Conservation (phyloP, 768 basidiomycete genomes). For the Tricholoma hemisulphureum region DNA sequence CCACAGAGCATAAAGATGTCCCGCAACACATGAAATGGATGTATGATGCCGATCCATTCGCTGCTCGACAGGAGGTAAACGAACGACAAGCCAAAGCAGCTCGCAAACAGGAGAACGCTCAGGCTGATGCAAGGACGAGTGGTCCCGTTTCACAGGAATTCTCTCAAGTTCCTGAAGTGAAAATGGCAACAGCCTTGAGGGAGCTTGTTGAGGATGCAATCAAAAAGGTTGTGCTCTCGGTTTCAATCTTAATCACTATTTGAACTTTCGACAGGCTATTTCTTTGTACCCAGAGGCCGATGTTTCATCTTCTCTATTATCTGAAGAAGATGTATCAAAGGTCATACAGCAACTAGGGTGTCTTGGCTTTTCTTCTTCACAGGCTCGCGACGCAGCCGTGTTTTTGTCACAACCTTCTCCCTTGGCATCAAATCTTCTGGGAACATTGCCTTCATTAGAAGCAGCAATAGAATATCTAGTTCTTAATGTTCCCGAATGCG, state of each 20-base stretch:
- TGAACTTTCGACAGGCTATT: slow-evolving; percentile 41
- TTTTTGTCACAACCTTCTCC: slow-evolving; percentile 58
- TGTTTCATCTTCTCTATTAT: slow-evolving; percentile 32
- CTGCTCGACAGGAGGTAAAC: slow-evolving; percentile 64
- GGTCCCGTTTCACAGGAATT: slow-evolving; percentile 36
- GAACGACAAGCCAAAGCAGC: slow-evolving; percentile 60
- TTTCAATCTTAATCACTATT: neutral
- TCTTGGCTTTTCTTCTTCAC: slow-evolving; percentile 65
- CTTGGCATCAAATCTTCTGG: slow-evolving; percentile 61
- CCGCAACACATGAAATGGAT: slow-evolving; percentile 80
- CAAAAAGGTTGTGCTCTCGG: slow-evolving; percentile 52
- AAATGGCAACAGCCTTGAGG: slow-evolving; percentile 74
- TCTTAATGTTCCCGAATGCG: slow-evolving; percentile 81
- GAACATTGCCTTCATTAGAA: slow-evolving; percentile 59
- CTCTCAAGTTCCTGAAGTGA: slow-evolving; percentile 66
- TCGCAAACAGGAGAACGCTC: slow-evolving; percentile 43
- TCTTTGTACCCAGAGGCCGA: slow-evolving; percentile 50
- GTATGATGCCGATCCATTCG: slow-evolving; percentile 86
- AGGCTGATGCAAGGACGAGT: slow-evolving; percentile 15
- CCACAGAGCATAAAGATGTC: slow-evolving; percentile 62
- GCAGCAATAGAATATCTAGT: slow-evolving; percentile 85
- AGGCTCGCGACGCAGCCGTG: slow-evolving; percentile 51
- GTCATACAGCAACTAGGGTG: slow-evolving; percentile 55
- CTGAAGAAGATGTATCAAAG: slow-evolving; percentile 39
- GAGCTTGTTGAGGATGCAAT: slow-evolving; percentile 81